phyloP scores from a whole-genome alignment of 176 grass and related monocot species.

The Triticum aestivum region DNA sequence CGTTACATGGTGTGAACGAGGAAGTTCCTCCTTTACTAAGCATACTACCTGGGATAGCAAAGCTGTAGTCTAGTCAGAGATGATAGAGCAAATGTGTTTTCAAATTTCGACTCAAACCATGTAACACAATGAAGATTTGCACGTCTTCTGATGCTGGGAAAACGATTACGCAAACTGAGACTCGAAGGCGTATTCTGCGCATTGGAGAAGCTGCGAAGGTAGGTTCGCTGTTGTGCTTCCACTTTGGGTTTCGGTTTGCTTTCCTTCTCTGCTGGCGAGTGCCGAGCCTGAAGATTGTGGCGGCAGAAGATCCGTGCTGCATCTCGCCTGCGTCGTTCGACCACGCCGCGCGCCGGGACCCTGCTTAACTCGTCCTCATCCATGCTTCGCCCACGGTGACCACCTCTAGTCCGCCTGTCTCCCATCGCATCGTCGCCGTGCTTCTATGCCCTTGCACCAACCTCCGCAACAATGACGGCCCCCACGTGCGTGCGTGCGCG shows the following conservation, averaged over 20 bases:
- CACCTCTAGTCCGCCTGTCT: slow-evolving; percentile 47
- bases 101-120: too few species aligned
- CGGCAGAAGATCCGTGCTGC: slow-evolving; percentile 17
- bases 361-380: slow-evolving; percentile 24
- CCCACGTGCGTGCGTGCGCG: slow-evolving; percentile 24
- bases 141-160: too few species aligned
- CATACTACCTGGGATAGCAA: too few species aligned
- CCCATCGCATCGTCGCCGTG: slow-evolving; percentile 38
- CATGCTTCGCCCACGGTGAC: slow-evolving; percentile 53
- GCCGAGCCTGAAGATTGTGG: not conserved
- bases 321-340: slow-evolving; percentile 66
- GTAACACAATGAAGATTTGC: too few species aligned
- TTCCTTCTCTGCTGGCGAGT: not conserved
- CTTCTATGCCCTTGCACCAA: not conserved
- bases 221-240: not conserved
- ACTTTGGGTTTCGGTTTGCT: not conserved
- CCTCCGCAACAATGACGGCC: not conserved
- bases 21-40: too few species aligned
- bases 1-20: too few species aligned
- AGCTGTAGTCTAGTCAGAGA: too few species aligned
- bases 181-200: not conserved
- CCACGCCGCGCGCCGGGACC: slow-evolving; percentile 27
- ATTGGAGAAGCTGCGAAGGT: not conserved
- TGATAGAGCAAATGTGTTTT: too few species aligned
- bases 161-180: not conserved